phyloP scores from a whole-genome alignment of 169 alveolate genomes.

The Cryptosporidium parvum region DNA sequence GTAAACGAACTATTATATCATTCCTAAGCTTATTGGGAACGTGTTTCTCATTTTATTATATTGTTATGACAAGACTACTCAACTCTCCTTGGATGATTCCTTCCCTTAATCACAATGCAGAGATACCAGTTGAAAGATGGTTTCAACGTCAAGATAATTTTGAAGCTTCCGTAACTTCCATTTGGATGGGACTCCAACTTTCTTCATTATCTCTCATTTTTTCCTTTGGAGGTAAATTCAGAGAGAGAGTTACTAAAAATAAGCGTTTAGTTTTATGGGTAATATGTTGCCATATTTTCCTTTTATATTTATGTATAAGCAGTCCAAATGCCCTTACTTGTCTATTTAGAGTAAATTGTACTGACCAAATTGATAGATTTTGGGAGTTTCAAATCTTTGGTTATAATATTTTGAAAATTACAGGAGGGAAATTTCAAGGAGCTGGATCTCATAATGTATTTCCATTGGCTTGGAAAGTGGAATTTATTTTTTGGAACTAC shows the following conservation, averaged over 20 bases:
- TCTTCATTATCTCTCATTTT: slow-evolving; percentile 39
- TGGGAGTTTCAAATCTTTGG: slow-evolving; percentile 17
- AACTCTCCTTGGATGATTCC: slow-evolving; percentile 39
- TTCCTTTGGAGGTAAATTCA: slow-evolving; percentile 57
- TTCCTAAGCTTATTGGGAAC: slow-evolving; percentile 33
- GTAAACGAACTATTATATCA: slow-evolving; percentile 27
- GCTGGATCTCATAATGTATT: slow-evolving; percentile 50
- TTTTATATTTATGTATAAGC: not conserved
- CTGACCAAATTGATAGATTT: slow-evolving; percentile 13
- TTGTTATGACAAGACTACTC: slow-evolving; percentile 24
- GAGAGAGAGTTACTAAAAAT: slow-evolving; percentile 65
- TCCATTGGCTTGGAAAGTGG: slow-evolving; percentile 43
- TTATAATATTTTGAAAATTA: slow-evolving; percentile 4
- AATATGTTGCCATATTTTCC: slow-evolving; percentile 24
- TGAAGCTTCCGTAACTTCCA: slow-evolving; percentile 57
- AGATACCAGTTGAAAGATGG: slow-evolving; percentile 69
- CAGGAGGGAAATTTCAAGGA: slow-evolving; percentile 59
- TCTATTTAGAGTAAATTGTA: slow-evolving; percentile 68
- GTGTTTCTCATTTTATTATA: slow-evolving; percentile 29
- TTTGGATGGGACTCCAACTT: slow-evolving; percentile 73
- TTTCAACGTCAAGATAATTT: slow-evolving; percentile 63
- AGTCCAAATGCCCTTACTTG: slow-evolving; percentile 66
- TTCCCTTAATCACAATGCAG: slow-evolving; percentile 19
- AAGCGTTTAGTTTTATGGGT: slow-evolving; percentile 56
- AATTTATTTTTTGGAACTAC: slow-evolving; percentile 61